Evolutionary conservation across 208 protist genomes (phyloP).

Genomic region (Wallacemonas sp.): DNA sequence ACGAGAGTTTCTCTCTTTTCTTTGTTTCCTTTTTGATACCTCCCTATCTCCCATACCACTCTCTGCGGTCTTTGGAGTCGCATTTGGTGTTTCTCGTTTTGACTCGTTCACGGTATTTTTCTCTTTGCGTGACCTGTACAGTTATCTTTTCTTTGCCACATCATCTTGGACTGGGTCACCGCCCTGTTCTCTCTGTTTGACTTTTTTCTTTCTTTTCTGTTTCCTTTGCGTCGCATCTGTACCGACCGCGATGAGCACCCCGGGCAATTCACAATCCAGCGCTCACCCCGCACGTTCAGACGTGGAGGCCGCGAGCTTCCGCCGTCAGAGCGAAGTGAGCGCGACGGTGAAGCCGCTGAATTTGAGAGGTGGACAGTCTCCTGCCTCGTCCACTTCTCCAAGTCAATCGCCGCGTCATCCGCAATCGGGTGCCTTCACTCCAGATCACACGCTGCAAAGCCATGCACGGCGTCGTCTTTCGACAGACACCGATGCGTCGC

Average conservation of each 20-base stretch:
- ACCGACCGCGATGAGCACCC: background rate
- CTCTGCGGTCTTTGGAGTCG: no score
- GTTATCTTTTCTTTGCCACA: no score
- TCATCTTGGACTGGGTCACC: no score
- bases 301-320: conserved; percentile 16
- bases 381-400: background rate
- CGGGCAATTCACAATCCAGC: background rate
- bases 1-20: no score
- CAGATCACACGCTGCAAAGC: no score
- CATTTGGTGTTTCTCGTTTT: no score
- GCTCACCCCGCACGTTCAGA: background rate
- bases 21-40: conserved; percentile 12
- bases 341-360: conserved; percentile 13
- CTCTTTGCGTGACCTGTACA: no score
- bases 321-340: conserved; percentile 9
- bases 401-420: conserved; percentile 11
- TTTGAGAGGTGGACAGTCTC: conserved; percentile 11
- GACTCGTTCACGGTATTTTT: no score
- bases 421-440: no score
- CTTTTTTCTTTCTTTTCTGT: conserved; percentile 21
- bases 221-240: conserved; percentile 2
- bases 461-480: no score
- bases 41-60: no score
- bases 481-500: background rate
- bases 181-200: conserved; percentile 8